Evolutionary conservation across 2,329 filamentous ascomycete genomes (phyloP), one percentile per base, ranked within the genome.

Genomic region (Clarireedia monteithiana): DNA sequence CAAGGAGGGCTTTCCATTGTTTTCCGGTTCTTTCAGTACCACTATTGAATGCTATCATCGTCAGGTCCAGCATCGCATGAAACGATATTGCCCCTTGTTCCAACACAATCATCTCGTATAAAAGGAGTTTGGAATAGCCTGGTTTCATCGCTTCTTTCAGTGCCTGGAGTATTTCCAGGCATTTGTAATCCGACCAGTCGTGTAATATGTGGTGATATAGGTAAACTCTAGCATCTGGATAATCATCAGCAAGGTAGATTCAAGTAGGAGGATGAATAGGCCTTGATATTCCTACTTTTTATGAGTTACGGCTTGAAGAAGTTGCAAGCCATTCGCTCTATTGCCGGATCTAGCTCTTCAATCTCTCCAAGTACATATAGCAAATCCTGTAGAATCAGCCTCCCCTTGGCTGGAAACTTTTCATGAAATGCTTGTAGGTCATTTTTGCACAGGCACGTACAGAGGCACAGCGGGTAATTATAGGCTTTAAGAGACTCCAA

Each of bases 371-470:
- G 12, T 4, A 50, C 26, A 26, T 45, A n/a, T 1, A 67, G 69
- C 2, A 68, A 60, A 53, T 77, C 74, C 58, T 77, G 71, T 4
- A 77, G 14, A 55, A 53, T 6, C 12, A 53, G n/a, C 38, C 36
- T 53, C 23, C 23, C 30, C 14, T 44, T 26, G 20, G 14, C 27
- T 3, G 12, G 40, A 24, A 53, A 36, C 3, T 5, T 46, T 2
- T 38, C 9, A 17, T 39, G 14, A 6, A 53, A 39, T 4, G 40
- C 27, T 14, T 24, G 14, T 6, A 45, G 4, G 39, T 73, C 70
- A n/a, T 74, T n/a, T n/a, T n/a, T n/a, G n/a, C n/a, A n/a, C n/a
- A n/a, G n/a, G n/a, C n/a, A n/a, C n/a, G n/a, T n/a, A n/a, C n/a
- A n/a, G n/a, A n/a, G n/a, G n/a, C n/a, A n/a, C n/a, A n/a, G n/a